A percentile compares a stretch with the other conserved stretches of the same genome.
Evolutionary conservation across 2,329 filamentous ascomycete genomes (phyloP).

Genomic region (Emericellopsis cladophorae): DNA sequence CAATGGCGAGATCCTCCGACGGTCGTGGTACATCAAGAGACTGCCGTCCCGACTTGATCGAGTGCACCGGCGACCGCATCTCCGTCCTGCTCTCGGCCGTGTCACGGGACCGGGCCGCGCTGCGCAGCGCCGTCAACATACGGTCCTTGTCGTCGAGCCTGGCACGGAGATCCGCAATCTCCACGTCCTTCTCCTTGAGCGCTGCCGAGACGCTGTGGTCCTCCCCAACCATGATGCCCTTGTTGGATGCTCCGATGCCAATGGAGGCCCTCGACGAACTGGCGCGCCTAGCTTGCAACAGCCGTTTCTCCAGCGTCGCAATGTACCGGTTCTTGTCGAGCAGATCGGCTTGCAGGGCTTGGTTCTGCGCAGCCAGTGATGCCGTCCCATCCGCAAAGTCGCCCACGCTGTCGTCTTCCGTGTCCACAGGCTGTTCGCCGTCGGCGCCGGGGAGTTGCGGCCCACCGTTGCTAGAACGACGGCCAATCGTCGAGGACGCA

Average conservation of each 20-base stretch:
- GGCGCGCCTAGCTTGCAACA: conserved; percentile 79
- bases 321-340: conserved; percentile 98
- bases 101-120: conserved; percentile 74
- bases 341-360: conserved; percentile 86
- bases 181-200: conserved; percentile 78
- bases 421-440: conserved; percentile 30
- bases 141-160: conserved; percentile 89
- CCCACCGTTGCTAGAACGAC: conserved; percentile 29
- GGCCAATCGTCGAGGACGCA: conserved; percentile 44
- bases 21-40: not conserved
- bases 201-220: conserved; percentile 61
- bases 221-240: conserved; percentile 60
- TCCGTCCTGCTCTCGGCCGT: conserved; percentile 49
- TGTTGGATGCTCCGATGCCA: conserved; percentile 46
- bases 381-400: conserved; percentile 82
- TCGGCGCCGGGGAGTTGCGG: conserved; percentile 29
- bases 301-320: conserved; percentile 77
- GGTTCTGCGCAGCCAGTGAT: conserved; percentile 71
- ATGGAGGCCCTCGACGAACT: conserved; percentile 81
- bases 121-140: conserved; percentile 80
- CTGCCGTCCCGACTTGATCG: not conserved
- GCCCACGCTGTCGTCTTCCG: conserved; percentile 56
- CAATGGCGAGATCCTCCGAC: not conserved
- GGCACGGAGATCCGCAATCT: conserved; percentile 83
- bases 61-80: conserved; percentile 13